Base-by-base conservation (phyloP, 1,139 yeast species). In the Yamadazyma diospyri region DNA sequence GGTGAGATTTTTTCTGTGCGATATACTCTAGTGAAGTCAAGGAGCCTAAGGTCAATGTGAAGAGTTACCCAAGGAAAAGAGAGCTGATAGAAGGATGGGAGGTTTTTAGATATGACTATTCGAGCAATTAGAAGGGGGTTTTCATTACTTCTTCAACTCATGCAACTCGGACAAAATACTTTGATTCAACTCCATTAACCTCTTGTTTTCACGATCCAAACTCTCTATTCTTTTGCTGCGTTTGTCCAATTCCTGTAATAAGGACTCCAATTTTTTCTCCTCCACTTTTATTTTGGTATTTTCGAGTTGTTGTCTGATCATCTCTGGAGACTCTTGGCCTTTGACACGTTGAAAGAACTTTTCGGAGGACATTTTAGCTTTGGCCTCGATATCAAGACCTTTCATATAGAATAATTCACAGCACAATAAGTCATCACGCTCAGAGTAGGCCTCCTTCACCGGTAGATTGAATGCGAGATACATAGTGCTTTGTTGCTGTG, bases 111-210 rank as follows among this genome's bases (percentile, higher is more conserved):
- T n/a, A n/a, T n/a, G n/a, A 18, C 20, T 9, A 18, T 18, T 18
- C 9, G 20, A 18, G 9, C 20, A 18, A n/a, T n/a, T n/a, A n/a
- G n/a, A n/a, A n/a, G n/a, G n/a, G n/a, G n/a, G 20, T 6, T 18
- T 9, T 18, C 8, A 9, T 18, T 18, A 18, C 9, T 18, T 18
- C 9, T 9, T 18, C 20, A 18, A 18, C 6, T 18, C 13, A 7
- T 23, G n/a, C 33, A 42, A 36, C 15, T 45, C 48, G 21, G 39
- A 43, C 15, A 62, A 40, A 29, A 63, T 43, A 18, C 54, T 55
- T 33, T 58, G 66, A 41, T 63, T 63, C 42, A 62, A 49, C 24
- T 61, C 65, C 38, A 62, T 49, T 19, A 63, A 44, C 29, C 54
- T 41, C 38, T 56, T 59, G 39, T 61, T 61, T 37, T 63, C 69